Evolutionary conservation across 208 protist genomes (phyloP).

Genomic region (Herpetomonas muscarum): DNA sequence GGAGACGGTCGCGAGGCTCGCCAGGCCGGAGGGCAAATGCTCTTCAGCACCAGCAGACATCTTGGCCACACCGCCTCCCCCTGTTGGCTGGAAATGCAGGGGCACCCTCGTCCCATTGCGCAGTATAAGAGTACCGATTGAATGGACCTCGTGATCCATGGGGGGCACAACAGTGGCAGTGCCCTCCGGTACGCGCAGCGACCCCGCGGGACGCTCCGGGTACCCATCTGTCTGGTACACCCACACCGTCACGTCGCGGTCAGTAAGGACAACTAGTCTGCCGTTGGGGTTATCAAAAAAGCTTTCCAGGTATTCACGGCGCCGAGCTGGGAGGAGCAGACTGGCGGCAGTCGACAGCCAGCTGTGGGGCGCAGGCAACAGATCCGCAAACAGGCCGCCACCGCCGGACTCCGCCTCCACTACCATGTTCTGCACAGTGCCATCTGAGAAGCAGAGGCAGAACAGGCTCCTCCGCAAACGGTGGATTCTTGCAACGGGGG

Average conservation of each 20-base stretch:
- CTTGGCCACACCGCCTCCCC: neutral
- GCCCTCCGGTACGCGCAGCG: constrained; percentile 3
- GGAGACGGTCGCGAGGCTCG: neutral
- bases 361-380: constrained; percentile 9
- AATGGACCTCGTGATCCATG: constrained; percentile 1
- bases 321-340: constrained; percentile 14
- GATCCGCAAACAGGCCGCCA: constrained; percentile 10
- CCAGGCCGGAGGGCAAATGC: neutral
- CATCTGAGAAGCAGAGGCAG: constrained; percentile 57
- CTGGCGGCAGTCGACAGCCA: constrained; percentile 11
- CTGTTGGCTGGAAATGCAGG: neutral
- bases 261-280: constrained; percentile 32
- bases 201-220: constrained; percentile 9
- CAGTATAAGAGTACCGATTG: constrained; percentile 35
- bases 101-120: constrained; percentile 34
- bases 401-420: constrained; percentile 10
- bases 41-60: neutral
- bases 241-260: constrained; percentile 25
- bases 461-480: constrained; percentile 45
- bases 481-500: constrained; percentile 31
- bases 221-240: constrained; percentile 10
- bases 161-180: constrained; percentile 19
- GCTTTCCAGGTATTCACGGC: constrained; percentile 32
- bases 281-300: constrained; percentile 31
- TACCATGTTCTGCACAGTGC: constrained; percentile 38